Percentiles rank a stretch among this genome's conserved stretches.
Evolutionary conservation across 2,329 filamentous ascomycete genomes (phyloP).

Genomic region (Madurella mycetomatis): DNA sequence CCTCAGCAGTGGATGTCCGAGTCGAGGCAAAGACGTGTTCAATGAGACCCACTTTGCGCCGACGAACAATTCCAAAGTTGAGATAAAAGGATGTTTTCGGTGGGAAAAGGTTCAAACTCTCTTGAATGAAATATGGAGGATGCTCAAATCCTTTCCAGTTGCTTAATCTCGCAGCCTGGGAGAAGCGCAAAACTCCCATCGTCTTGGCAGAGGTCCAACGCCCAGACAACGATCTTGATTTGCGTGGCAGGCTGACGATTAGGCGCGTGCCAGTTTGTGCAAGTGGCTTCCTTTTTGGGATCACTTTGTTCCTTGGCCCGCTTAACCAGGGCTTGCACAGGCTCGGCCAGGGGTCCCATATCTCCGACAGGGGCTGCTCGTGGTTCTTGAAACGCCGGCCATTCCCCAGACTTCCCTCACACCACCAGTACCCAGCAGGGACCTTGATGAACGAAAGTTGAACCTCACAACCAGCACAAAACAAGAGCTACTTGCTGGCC

Average conservation of each 20-base stretch:
- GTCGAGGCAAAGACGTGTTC: no score
- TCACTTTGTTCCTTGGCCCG: constrained; percentile 1
- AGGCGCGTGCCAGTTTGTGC: not conserved
- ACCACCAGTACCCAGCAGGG: constrained; percentile 19
- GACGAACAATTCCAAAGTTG: no score
- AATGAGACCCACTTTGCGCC: no score
- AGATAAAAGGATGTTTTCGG: no score
- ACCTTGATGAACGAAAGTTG: constrained; percentile 19
- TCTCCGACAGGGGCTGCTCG: constrained; percentile 20
- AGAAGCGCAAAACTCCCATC: no score
- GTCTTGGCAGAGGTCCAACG: no score
- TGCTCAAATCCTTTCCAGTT: no score
- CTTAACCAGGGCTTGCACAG: constrained; percentile 5
- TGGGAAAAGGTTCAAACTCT: no score
- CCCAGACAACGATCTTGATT: no score
- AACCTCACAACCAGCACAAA: constrained; percentile 8
- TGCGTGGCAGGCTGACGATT: not conserved
- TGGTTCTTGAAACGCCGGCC: constrained; percentile 25
- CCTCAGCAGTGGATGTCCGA: no score
- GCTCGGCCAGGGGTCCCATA: constrained; percentile 17
- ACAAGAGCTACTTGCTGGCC: constrained; percentile 2
- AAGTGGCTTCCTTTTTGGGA: constrained; percentile 1
- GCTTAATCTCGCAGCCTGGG: no score
- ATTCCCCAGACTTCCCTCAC: constrained; percentile 21
- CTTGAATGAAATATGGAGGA: no score